Conservation (phyloP, 75 land plant species). For the Pinus taeda region DNA sequence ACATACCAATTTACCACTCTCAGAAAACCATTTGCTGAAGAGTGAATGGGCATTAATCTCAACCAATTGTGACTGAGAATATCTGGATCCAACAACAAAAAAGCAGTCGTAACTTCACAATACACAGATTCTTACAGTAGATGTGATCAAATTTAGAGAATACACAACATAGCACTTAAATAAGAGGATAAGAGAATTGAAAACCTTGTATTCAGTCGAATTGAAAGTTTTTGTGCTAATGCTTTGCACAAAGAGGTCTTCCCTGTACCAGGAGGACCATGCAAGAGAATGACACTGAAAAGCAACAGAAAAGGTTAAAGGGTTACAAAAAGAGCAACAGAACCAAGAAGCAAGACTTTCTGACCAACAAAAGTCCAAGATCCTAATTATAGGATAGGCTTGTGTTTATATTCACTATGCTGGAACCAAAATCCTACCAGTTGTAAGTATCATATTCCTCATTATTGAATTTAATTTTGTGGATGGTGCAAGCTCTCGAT, state of each 20-base stretch:
- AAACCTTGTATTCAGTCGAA: conserved; percentile 73
- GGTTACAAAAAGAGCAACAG: too few relatives aligned
- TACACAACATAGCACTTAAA: not conserved
- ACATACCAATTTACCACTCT: conserved; percentile 95
- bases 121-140: not conserved
- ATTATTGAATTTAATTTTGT: too few relatives aligned
- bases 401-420: too few relatives aligned
- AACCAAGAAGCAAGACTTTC: too few relatives aligned
- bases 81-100: conserved; percentile 36
- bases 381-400: too few relatives aligned
- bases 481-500: too few relatives aligned
- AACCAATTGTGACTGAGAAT: conserved; percentile 66
- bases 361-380: too few relatives aligned
- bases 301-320: too few relatives aligned
- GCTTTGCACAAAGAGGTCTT: conserved; percentile 96
- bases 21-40: conserved; percentile 99
- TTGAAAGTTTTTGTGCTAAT: conserved; percentile 89
- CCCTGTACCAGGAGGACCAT: conserved; percentile 98
- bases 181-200: not conserved
- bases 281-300: conserved; percentile 79
- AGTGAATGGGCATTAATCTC: conserved; percentile 98
- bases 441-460: too few relatives aligned
- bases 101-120: not conserved
- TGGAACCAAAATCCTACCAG: too few relatives aligned
- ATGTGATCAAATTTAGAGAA: not conserved